These are phyloP conservation scores for Beta lomatogona DNA, from an alignment of 179 eudicot genomes.

Conservation along the genomic window DNA sequence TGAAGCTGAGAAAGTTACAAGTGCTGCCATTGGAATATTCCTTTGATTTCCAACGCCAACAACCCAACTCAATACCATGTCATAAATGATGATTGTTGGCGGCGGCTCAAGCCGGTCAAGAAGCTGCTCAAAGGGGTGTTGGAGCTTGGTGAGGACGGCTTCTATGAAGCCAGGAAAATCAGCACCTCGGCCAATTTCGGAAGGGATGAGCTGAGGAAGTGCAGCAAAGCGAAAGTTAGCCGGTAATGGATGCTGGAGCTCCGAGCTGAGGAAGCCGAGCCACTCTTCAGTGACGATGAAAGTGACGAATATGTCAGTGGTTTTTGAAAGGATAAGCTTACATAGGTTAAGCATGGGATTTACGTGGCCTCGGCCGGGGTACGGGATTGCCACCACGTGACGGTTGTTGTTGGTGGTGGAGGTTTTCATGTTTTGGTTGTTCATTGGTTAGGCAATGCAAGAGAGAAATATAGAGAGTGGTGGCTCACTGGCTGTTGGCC, in stretches of 20 bases:
- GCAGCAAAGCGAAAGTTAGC: slow-evolving; percentile 40
- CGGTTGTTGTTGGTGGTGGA: background rate
- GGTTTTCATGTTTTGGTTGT: background rate
- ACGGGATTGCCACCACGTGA: background rate
- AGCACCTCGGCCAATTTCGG: slow-evolving; percentile 51
- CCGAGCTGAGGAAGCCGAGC: slow-evolving; percentile 58
- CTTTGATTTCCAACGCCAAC: slow-evolving; percentile 37
- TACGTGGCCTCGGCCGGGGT: slow-evolving; percentile 9
- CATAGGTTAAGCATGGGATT: slow-evolving; percentile 1
- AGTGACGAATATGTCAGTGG: slow-evolving; percentile 36
- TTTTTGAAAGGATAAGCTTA: slow-evolving; percentile 25
- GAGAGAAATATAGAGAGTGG: background rate
- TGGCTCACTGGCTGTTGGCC: background rate
- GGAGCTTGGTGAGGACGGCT: slow-evolving; percentile 44
- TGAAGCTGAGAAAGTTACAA: slow-evolving; percentile 45
- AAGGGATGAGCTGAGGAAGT: slow-evolving; percentile 64
- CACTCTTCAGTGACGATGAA: slow-evolving; percentile 70
- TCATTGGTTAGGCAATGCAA: background rate
- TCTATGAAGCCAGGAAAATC: slow-evolving; percentile 43
- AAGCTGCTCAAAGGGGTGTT: slow-evolving; percentile 54
- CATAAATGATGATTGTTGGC: slow-evolving; percentile 39
- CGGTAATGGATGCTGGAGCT: slow-evolving; percentile 23
- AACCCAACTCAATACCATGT: slow-evolving; percentile 46
- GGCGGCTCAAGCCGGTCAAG: slow-evolving; percentile 45
- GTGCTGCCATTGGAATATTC: slow-evolving; percentile 51